Evolutionary conservation across 2,329 filamentous ascomycete species (phyloP), one percentile per base, ranked within the genome.

Genomic region (Botrytis hyacinthi): DNA sequence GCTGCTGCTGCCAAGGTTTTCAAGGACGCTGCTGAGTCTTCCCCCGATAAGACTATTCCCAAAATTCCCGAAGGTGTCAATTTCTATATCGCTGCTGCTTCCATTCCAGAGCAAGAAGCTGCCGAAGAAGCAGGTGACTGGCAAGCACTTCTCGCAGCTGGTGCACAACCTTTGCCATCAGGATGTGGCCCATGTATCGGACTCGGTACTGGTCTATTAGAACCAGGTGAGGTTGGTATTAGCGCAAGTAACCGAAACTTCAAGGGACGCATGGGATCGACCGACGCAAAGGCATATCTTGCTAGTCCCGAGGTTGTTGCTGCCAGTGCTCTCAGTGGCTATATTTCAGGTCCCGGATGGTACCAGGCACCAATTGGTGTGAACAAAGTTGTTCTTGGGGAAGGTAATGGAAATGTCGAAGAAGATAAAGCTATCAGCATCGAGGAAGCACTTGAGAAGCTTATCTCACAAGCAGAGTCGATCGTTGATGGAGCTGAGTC

Each of bases 251-350:
- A 98, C 84, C 87, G 95, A 18, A 97, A 97, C 82, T 98, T 95
- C 86, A 94, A 95, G 82, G 95, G 94, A 0, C 89, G 95, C 4
- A 97, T 98, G 93, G 95, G 95, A 4, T 91, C 88, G 22, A 90
- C 88, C 4, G 89, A 93, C 8, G 93, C 94, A 0, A 90, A 94
- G 79, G 93, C 94, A 0, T 98, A 97, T 81, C 90, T 98, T 0
- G 92, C 91, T 9, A 95, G 92, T 77, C 95, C 96, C 0, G 95
- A 98, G 80, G 91, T 97, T 3, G 95, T 98, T 0, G 95, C 95
- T 6, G 95, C 96, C 12, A 97, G 93, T 78, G 95, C 95, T 3
- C 83, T 98, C 0, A 79, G 85, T 26, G 93, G 93, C 20, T 87
- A 87, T 75, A 94, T 95, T 51, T 85, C 89, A 16, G 92, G 94